Base-by-base conservation (phyloP, 2,329 filamentous ascomycete species). In the Pezicula carpinea region DNA sequence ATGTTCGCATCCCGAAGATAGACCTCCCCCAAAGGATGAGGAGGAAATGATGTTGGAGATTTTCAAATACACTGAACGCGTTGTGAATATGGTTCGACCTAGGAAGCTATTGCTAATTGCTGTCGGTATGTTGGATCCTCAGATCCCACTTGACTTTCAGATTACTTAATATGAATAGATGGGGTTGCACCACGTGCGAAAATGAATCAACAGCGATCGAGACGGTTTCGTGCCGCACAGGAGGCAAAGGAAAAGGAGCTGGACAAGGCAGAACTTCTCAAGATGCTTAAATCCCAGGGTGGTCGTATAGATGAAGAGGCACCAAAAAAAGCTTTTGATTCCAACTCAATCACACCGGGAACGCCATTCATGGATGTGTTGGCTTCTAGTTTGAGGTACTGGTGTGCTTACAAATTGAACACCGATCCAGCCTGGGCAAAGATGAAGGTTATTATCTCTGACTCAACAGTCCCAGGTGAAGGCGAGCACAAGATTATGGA, bases 401-500 rank as follows among this genome's bases (percentile, higher is more conserved):
- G 93, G 93, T 89, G 89, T 65, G 84, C 92, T 44, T 97, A 96
- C 73, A 99, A 99, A 71, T 80, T 97, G 56, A 97, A 95, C 68
- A 96, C 89, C 21, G 93, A 99, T 66, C 90, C 92, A 26, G 89
- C 85, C 42, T 99, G 95, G 95, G 88, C 87, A 53, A 90, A 90
- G 66, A 75, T 96, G 66, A 99, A 99, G 75, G 80, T 99, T 66
- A 95, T 99, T 67, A 97, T 99, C 57, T 99, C 93, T 7, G 93
- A 99, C 73, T 92, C 93, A 45, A 96, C 92, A 34, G 91, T 99
- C 33, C 93, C 93, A 46, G 93, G 93, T 64, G 93, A 99, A 71
- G 93, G 93, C 65, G 93, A 99, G 71, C 93, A 99, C 69, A 99
- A 99, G 69, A 97, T 99, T 63, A 99, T 99, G 93, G 85, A 93